A percentile compares a stretch with the other conserved stretches of the same genome.
These are phyloP conservation scores for Lepiota venenata DNA, from an alignment of 768 basidiomycete species.

Conservation along the genomic window DNA sequence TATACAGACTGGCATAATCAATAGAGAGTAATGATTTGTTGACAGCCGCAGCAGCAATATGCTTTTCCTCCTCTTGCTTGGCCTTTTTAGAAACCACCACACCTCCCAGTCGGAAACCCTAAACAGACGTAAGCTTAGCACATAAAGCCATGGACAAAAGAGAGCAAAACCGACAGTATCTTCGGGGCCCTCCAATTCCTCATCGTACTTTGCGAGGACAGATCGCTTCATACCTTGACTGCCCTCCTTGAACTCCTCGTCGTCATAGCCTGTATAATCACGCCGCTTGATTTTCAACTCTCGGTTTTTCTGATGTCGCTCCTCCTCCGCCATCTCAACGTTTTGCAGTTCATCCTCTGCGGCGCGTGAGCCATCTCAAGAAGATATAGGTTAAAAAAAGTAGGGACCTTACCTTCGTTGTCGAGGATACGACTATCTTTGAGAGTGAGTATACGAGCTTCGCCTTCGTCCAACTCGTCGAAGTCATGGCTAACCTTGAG, in stretches of 20 bases:
- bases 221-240: slow-evolving; percentile 77
- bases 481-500: slow-evolving; percentile 97
- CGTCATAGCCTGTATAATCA: slow-evolving; percentile 94
- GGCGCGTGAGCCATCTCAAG: slow-evolving; percentile 1
- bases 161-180: slow-evolving; percentile 52
- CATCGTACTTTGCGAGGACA: slow-evolving; percentile 91
- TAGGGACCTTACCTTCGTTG: slow-evolving; percentile 68
- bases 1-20: slow-evolving; percentile 81
- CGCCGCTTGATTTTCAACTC: slow-evolving; percentile 86
- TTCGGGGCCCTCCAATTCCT: slow-evolving; percentile 73
- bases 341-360: slow-evolving; percentile 98
- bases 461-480: slow-evolving; percentile 88
- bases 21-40: slow-evolving; percentile 82
- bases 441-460: slow-evolving; percentile 92
- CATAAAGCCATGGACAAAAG: background rate
- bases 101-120: slow-evolving; percentile 89
- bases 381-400: background rate
- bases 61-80: slow-evolving; percentile 41
- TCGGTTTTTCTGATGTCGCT: slow-evolving; percentile 71
- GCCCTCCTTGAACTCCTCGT: slow-evolving; percentile 85
- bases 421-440: slow-evolving; percentile 96
- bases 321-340: slow-evolving; percentile 89
- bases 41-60: slow-evolving; percentile 56
- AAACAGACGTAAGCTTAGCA: background rate
- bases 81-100: slow-evolving; percentile 40